These are phyloP conservation scores for Fusarium phyllophilum DNA, from an alignment of 2,329 filamentous ascomycete species.

Conservation along the genomic window DNA sequence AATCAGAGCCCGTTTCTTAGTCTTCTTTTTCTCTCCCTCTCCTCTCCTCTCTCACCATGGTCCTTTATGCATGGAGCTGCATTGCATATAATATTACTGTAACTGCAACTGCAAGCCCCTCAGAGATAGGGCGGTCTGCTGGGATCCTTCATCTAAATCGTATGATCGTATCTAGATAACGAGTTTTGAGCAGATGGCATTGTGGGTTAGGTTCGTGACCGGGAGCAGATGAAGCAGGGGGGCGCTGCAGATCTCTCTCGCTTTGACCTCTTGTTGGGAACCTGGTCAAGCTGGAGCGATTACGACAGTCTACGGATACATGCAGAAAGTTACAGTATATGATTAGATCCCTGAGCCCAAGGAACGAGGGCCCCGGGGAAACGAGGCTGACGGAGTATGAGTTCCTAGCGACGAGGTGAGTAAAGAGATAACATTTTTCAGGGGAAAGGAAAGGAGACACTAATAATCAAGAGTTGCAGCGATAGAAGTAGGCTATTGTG, in stretches of 20 bases:
- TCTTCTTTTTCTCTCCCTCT: background rate
- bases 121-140: conserved; percentile 14
- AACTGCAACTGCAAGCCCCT: background rate
- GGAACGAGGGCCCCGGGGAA: background rate
- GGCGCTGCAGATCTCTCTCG: conserved; percentile 32
- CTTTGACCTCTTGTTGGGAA: conserved; percentile 7
- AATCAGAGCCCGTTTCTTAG: background rate
- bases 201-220: background rate
- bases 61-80: background rate
- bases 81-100: background rate
- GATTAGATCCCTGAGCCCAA: background rate
- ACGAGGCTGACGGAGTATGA: background rate
- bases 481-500: background rate
- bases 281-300: background rate
- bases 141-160: background rate
- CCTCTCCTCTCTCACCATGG: background rate
- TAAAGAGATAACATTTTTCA: background rate
- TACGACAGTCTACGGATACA: background rate
- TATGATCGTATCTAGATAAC: conserved; percentile 30
- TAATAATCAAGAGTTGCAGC: background rate
- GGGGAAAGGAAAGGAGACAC: background rate
- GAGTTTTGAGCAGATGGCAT: conserved; percentile 2
- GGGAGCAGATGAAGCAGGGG: background rate
- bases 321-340: background rate
- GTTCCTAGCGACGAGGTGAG: background rate